Base-by-base conservation (phyloP, 192 early-diverging fungal genomes). In the Rhizophlyctis rosea region DNA sequence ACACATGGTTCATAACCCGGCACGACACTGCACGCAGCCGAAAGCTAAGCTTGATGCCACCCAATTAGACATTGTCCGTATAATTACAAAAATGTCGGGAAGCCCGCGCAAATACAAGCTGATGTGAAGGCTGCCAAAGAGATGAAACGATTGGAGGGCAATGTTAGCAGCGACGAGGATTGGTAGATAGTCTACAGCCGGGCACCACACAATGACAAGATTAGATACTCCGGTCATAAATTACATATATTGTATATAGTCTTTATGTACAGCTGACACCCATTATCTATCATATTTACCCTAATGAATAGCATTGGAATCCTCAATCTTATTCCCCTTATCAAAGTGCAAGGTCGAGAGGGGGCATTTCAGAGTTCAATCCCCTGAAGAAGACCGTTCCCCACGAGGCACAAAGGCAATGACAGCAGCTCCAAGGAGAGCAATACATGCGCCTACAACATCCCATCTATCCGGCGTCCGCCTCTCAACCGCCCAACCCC, bases 61-160 rank as follows among this genome's bases (percentile, higher is more conserved):
- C 21, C 14, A 59, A 59, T 14, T 50, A 67, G 86, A 3, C 86
- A 87, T 64, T 87, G 86, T 32, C 83, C 83, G 1, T 87, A 77
- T 54, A 47, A 76, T 47, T 62, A 76, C 32, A 75, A 77, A 25
- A 87, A 87, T 31, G 86, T 87, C 1, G 84, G 84, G 25, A 80
- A 84, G 48, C 75, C 84, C 24, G 76, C 74, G 30, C 67, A 76
- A 34, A 61, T 67, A 48, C 9, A 34, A 50, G 57, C 31, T 25
- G n/a, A 67, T 34, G 61, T 50, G 13, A 27, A 16, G 23, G 61
- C 61, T 24, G 47, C 47, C 9, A 44, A 18, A 18, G 39, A 13
- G 18, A 18, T 18, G 39, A 44, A 44, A 18, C 7, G 18, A 18
- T 44, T 18, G 39, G 39, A 13, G 39, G 39, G 39, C 9, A 44